A percentile compares a stretch with the other conserved stretches of the same genome.
Conservation (phyloP, 164 flowering plant genomes). For the Paratinospora sagittata region DNA sequence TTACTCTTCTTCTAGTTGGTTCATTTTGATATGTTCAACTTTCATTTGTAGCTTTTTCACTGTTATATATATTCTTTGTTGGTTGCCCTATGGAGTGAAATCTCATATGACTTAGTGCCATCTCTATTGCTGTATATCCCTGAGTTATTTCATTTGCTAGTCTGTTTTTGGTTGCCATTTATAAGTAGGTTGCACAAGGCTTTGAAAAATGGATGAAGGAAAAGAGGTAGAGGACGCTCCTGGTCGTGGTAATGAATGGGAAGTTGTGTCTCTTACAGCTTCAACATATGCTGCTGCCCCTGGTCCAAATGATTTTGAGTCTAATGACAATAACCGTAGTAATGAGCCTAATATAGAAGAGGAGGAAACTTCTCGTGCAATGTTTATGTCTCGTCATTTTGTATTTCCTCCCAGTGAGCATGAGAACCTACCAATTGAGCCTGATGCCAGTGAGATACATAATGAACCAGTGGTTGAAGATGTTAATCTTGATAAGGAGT, state of each 20-base stretch:
- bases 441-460: constrained; percentile 32
- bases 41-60: neutral
- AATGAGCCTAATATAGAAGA: constrained; percentile 18
- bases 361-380: constrained; percentile 50
- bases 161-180: neutral
- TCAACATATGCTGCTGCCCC: constrained; percentile 94
- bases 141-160: neutral
- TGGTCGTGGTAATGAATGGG: constrained; percentile 91
- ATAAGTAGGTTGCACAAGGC: constrained; percentile 12
- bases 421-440: constrained; percentile 55
- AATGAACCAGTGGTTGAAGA: constrained; percentile 29
- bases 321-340: constrained; percentile 29
- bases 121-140: neutral
- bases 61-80: neutral
- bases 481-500: constrained; percentile 4
- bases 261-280: constrained; percentile 94
- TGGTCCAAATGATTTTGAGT: constrained; percentile 40
- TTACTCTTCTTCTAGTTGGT: neutral
- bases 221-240: constrained; percentile 38
- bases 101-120: neutral
- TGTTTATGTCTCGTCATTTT: constrained; percentile 91
- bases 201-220: constrained; percentile 37
- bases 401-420: constrained; percentile 76
- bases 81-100: neutral
- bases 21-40: neutral